Percentiles rank a stretch among this genome's conserved stretches.
phyloP scores from a whole-genome alignment of 805 yeast genomes.

The Torulaspora delbrueckii region DNA sequence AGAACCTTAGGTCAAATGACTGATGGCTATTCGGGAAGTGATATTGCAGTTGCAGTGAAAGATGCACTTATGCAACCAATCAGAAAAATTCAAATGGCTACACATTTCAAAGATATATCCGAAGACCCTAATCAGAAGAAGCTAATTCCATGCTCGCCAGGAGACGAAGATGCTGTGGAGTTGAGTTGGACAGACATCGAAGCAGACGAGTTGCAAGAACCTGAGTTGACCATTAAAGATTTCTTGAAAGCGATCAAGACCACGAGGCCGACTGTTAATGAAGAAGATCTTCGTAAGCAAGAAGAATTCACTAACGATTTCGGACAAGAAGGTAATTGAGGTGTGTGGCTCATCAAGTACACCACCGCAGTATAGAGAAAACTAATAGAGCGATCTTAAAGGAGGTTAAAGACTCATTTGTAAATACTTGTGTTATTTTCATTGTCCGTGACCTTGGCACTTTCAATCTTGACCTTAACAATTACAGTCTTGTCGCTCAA shows the following conservation, averaged over 20 bases:
- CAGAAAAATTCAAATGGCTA: conserved; percentile 89
- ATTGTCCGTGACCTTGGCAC: conserved; percentile 75
- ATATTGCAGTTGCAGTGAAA: conserved; percentile 91
- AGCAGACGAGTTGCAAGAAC: conserved; percentile 85
- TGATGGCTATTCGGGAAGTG: conserved; percentile 96
- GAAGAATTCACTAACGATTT: conserved; percentile 87
- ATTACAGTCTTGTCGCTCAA: conserved; percentile 60
- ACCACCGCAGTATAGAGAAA: not conserved
- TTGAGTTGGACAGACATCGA: conserved; percentile 91
- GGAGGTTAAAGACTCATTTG: conserved; percentile 16
- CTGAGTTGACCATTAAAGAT: conserved; percentile 83
- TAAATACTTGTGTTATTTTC: conserved; percentile 49
- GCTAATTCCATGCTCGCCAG: conserved; percentile 94
- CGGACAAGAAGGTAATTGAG: conserved; percentile 91
- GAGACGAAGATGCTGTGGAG: conserved; percentile 80
- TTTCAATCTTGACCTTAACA: conserved; percentile 56
- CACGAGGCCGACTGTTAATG: conserved; percentile 93
- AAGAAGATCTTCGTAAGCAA: conserved; percentile 74
- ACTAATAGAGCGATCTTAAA: conserved; percentile 6
- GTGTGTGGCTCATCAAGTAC: not conserved
- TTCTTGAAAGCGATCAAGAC: conserved; percentile 87
- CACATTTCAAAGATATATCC: conserved; percentile 73
- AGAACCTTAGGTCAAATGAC: conserved; percentile 84
- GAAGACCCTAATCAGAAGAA: conserved; percentile 39
- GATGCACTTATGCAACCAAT: conserved; percentile 98